These are phyloP conservation scores for Mycena filopes DNA, from an alignment of 768 basidiomycete genomes.

Conservation along the genomic window DNA sequence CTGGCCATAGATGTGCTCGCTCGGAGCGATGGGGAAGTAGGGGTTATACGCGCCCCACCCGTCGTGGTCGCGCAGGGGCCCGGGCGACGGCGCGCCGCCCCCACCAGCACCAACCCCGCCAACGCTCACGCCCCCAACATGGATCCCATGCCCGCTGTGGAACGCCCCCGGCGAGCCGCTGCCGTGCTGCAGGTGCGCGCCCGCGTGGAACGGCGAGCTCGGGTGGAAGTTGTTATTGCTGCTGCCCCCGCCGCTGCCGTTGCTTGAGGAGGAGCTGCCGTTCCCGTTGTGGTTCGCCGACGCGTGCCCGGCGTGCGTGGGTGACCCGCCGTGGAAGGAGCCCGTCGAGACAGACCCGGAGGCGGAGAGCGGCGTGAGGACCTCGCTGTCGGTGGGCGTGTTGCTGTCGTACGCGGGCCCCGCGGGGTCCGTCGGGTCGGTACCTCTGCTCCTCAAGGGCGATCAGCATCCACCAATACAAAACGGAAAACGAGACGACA, in stretches of 20 bases:
- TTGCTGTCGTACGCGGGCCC: constrained; percentile 65
- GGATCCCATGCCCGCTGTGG: not conserved
- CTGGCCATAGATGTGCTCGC: constrained; percentile 48
- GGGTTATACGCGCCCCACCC: constrained; percentile 54
- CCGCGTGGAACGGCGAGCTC: not conserved
- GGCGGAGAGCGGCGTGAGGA: constrained; percentile 63
- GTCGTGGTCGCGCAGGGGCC: constrained; percentile 52
- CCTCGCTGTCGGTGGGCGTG: constrained; percentile 73
- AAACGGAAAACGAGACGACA: constrained; percentile 44
- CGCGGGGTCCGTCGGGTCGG: constrained; percentile 59
- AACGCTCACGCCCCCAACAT: no score
- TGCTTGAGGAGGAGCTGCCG: no score
- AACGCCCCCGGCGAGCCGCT: not conserved
- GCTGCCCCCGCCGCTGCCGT: no score
- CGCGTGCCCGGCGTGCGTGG: not conserved
- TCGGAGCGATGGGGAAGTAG: constrained; percentile 68
- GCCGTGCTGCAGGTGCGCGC: not conserved
- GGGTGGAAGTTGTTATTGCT: no score
- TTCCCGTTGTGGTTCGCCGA: no score
- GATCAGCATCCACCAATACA: constrained; percentile 1
- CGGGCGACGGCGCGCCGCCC: constrained; percentile 46
- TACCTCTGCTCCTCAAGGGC: constrained; percentile 48
- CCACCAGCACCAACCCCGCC: no score
- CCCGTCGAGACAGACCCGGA: constrained; percentile 27
- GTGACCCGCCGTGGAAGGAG: constrained; percentile 9